Evolutionary conservation across 2,329 filamentous ascomycete species (phyloP).

Genomic region (Ceratocystis papillata): DNA sequence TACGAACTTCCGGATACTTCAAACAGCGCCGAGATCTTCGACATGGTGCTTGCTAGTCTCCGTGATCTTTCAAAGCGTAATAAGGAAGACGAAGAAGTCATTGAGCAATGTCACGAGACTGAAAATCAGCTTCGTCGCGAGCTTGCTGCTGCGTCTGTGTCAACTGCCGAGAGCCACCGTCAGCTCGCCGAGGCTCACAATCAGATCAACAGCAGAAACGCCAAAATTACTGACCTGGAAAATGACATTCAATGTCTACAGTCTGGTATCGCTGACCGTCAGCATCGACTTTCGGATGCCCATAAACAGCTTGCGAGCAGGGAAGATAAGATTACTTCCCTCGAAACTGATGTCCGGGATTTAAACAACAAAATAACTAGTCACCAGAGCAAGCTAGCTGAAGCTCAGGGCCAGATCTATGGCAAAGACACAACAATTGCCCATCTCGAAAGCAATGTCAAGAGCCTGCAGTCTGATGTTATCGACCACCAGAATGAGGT

Average conservation of each 20-base stretch:
- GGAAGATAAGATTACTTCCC: conserved; percentile 36
- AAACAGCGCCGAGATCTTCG: conserved; percentile 45
- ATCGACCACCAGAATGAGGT: conserved; percentile 39
- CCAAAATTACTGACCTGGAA: conserved; percentile 39
- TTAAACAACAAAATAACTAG: conserved; percentile 41
- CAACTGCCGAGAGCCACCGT: conserved; percentile 39
- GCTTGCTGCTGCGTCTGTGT: conserved; percentile 42
- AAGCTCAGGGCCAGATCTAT: conserved; percentile 31
- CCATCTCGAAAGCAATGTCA: conserved; percentile 41
- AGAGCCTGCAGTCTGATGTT: conserved; percentile 41
- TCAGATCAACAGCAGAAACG: conserved; percentile 33
- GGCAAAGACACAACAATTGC: conserved; percentile 34
- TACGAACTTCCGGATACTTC: conserved; percentile 42
- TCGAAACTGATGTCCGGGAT: conserved; percentile 41
- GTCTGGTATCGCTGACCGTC: conserved; percentile 38
- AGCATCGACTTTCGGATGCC: conserved; percentile 34
- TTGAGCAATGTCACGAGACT: conserved; percentile 50
- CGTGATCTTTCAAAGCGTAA: conserved; percentile 39
- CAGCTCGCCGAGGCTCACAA: conserved; percentile 34
- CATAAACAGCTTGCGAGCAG: conserved; percentile 32
- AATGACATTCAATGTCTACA: conserved; percentile 41
- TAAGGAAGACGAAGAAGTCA: conserved; percentile 41
- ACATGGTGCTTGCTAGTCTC: conserved; percentile 43
- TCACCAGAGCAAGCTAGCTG: conserved; percentile 35
- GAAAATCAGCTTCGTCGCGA: conserved; percentile 48